Base-by-base conservation (phyloP, 2,329 filamentous ascomycete genomes). In the Exophiala bonariae region DNA sequence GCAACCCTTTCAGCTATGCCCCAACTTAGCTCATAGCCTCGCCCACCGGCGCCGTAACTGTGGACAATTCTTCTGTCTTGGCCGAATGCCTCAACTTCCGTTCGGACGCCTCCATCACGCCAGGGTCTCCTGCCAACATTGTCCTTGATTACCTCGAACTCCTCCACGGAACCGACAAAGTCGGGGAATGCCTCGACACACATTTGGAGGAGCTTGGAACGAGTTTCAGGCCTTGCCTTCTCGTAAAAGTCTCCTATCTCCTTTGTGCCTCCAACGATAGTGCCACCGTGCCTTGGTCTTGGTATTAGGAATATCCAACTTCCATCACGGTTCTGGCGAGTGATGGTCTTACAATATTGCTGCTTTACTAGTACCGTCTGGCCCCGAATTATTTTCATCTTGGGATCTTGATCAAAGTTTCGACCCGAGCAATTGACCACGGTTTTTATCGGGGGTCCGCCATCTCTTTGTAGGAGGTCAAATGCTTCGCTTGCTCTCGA, bases 191-290 rank as follows among this genome's bases (percentile, higher is more conserved):
- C 64, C 40, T 70, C 65, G 2, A 63, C 62, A 33, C 66, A 69
- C 10, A 67, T 66, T 2, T 55, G 51, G 4, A 85, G 69, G 11
- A 86, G 62, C 20, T 57, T 61, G 30, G 68, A 62, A 14, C 81
- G 65, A 0, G 76, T 74, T 37, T 74, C 72, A 1, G 55, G 48
- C 0, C 71, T 77, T 1, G 80, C 75, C 14, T 71, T 65, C 0
- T 72, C 61, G 37, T 77, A 70, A 77, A 78, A 82, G 60, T 83
- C 70, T 45, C 77, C 66, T 1, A 74, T 71, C 59, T 85, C 77
- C 61, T 84, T 85, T 8, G 82, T 86, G 0, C 83, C 83, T 4
- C 83, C 83, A 16, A 86, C 77, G 31, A 86, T 71, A 0, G 82
- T 86, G 2, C 83, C 83, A 3, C 82, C 82, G 26, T 78, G 71